These are phyloP conservation scores for Euphrasia arctica DNA, from an alignment of 305 asterid species.

Conservation along the genomic window DNA sequence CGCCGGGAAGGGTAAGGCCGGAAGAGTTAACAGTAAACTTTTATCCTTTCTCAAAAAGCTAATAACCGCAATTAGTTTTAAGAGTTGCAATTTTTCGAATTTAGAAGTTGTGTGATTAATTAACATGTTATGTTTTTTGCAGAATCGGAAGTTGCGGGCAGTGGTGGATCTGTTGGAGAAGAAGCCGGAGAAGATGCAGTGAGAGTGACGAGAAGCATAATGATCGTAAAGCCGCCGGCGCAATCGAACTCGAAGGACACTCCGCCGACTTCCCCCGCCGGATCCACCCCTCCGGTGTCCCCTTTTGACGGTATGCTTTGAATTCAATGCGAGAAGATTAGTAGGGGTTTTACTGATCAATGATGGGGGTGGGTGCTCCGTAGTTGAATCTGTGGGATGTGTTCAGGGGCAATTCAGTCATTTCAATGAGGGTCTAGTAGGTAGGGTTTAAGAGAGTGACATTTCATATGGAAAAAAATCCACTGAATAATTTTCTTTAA, in stretches of 20 bases:
- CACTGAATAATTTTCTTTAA: no score
- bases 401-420: not conserved
- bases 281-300: constrained; percentile 86
- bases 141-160: constrained; percentile 44
- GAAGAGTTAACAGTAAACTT: not conserved
- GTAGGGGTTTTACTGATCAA: not conserved
- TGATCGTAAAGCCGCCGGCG: constrained; percentile 68
- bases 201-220: constrained; percentile 87
- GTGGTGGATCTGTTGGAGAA: constrained; percentile 39
- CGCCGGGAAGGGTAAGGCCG: constrained; percentile 67
- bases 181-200: constrained; percentile 49
- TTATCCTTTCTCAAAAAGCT: not conserved
- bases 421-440: not conserved
- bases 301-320: constrained; percentile 79
- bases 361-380: not conserved
- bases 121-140: constrained; percentile 3
- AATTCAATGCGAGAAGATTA: no score
- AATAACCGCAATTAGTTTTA: no score
- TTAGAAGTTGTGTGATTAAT: not conserved
- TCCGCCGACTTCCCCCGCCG: constrained; percentile 92
- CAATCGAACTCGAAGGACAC: constrained; percentile 51
- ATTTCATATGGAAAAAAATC: not conserved
- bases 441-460: constrained; percentile 4
- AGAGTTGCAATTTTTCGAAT: no score
- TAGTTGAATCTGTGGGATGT: not conserved